Evolutionary conservation across 192 early-diverging fungal genomes (phyloP).

Genomic region (Lunasporangiospora selenospora): DNA sequence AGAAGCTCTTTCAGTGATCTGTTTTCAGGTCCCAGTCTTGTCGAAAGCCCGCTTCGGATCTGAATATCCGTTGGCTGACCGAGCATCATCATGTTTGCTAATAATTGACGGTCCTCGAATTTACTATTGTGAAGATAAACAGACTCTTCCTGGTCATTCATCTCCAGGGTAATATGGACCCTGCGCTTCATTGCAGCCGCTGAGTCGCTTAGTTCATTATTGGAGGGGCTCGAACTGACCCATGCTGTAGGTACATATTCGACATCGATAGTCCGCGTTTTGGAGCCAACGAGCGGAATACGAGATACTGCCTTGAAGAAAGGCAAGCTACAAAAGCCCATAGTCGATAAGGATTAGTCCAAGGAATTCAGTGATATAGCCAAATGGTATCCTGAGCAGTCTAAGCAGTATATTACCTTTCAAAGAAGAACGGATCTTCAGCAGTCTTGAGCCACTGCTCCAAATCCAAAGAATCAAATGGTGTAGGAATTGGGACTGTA

Average conservation of each 20-base stretch:
- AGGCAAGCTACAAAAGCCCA: constrained; percentile 8
- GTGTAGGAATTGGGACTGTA: background rate
- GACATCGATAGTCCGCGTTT: constrained; percentile 25
- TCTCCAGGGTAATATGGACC: constrained; percentile 14
- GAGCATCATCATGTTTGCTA: constrained; percentile 39
- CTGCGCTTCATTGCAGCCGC: too few species aligned
- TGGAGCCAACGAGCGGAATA: constrained; percentile 11
- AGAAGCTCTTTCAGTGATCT: constrained; percentile 2
- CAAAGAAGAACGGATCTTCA: constrained; percentile 16
- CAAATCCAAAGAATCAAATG: constrained; percentile 16
- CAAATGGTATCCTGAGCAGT: too few species aligned
- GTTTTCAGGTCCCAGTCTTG: constrained; percentile 1
- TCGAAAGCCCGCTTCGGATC: constrained; percentile 21
- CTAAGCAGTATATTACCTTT: too few species aligned
- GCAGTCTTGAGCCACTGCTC: constrained; percentile 23
- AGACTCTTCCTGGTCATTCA: constrained; percentile 22
- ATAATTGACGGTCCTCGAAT: background rate
- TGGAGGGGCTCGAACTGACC: too few species aligned
- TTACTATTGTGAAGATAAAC: constrained; percentile 8
- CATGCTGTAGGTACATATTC: constrained; percentile 31
- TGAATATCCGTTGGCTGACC: constrained; percentile 39
- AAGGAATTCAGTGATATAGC: background rate
- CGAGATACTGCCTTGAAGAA: constrained; percentile 29
- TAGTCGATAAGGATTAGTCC: background rate
- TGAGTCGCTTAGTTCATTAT: too few species aligned